Conservation (phyloP, 2,329 filamentous ascomycete species). For the Uncinocarpus reesii region DNA sequence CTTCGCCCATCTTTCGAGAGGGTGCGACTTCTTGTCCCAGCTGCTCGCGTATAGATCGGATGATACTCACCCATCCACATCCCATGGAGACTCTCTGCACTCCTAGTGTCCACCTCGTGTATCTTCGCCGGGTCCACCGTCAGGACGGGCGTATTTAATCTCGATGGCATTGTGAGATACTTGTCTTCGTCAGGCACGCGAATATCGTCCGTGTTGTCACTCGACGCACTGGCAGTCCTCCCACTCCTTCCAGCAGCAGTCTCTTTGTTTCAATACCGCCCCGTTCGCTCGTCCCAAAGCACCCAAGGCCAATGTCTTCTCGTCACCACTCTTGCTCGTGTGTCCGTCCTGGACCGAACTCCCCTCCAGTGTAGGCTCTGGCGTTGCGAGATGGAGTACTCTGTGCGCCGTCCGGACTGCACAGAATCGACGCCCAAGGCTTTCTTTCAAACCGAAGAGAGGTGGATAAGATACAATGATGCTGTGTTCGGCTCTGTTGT, state of each 20-base stretch:
- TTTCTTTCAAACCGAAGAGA: neutral
- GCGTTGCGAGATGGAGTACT: neutral
- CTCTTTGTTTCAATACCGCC: neutral
- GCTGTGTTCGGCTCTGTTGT: too few species aligned
- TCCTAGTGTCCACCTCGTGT: slow-evolving; percentile 86
- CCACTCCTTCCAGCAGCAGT: too few species aligned
- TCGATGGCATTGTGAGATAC: slow-evolving; percentile 68
- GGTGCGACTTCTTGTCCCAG: too few species aligned
- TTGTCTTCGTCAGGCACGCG: too few species aligned
- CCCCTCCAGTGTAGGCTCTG: neutral
- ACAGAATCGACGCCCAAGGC: slow-evolving; percentile 8
- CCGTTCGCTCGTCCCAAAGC: neutral
- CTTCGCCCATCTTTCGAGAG: too few species aligned
- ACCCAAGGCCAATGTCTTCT: neutral
- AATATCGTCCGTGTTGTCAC: neutral
- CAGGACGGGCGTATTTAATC: slow-evolving; percentile 73
- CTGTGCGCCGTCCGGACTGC: slow-evolving; percentile 7
- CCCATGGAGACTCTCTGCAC: slow-evolving; percentile 85
- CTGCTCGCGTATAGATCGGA: too few species aligned
- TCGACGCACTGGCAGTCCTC: neutral
- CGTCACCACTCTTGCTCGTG: slow-evolving; percentile 1
- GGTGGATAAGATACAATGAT: too few species aligned
- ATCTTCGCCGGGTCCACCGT: slow-evolving; percentile 86
- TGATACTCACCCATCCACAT: slow-evolving; percentile 81
- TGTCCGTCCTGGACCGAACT: neutral